Evolutionary conservation across 495 filamentous ascomycete species (phyloP), one percentile per base, ranked within the genome.

Genomic region (Schizothecium vesticola): DNA sequence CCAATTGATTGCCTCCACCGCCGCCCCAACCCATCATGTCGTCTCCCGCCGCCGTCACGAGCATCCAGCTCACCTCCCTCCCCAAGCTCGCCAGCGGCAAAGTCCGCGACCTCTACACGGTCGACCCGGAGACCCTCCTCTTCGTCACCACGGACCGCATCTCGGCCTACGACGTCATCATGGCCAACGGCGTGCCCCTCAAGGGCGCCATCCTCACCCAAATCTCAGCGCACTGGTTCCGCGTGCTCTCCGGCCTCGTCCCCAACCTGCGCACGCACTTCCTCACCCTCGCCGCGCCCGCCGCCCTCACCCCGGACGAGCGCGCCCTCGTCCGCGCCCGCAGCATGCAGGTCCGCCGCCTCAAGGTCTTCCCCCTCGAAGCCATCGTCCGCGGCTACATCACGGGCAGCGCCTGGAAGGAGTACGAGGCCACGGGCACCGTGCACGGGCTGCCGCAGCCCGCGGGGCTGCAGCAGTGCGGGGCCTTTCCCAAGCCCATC

Each of bases 111-210:
- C 72, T 97, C 23, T 97, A 92, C 74, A 84, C 87, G 65, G 79
- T 96, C 64, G 88, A 93, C 76, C 82, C 88, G 24, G 80, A 87
- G 64, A 91, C 90, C 2, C 85, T 97, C 8, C 89, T 97, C 56
- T 96, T 99, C 78, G 88, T 96, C 56, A 89, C 95, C 21, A 66
- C 69, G 23, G 94, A 99, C 78, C 90, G 94, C 69, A 96, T 97
- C 80, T 96, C 92, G 64, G 94, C 94, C 63, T 97, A 91, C 82
- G 94, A 97, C 85, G 91, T 97, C 71, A 87, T 97, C 71, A 89
- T 97, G 87, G 82, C 84, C 74, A 97, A 96, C 85, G 93, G 93
- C 58, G 87, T 97, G 59, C 90, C 92, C 5, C 80, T 87, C 72
- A 97, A 97, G 81, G 95, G 95, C 69, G 80, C 85, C 71, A 84